These are phyloP conservation scores for Colletotrichum karsti DNA, from an alignment of 2,329 filamentous ascomycete genomes.

Conservation along the genomic window DNA sequence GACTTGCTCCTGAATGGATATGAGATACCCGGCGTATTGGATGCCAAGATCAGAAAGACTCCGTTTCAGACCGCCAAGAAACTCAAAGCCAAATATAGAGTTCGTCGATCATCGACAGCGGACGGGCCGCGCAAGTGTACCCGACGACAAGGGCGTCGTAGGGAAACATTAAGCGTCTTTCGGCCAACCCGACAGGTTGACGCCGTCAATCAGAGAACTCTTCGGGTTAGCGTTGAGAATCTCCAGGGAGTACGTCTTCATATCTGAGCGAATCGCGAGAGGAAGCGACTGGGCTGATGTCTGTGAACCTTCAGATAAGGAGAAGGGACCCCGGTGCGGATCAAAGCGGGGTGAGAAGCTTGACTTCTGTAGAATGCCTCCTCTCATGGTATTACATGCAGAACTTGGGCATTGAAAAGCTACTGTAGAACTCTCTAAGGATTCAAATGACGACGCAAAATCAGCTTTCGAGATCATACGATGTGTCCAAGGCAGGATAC, in stretches of 20 bases:
- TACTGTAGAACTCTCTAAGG: no score
- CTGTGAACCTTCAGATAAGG: constrained; percentile 17
- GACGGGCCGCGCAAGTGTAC: background rate
- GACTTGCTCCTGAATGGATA: background rate
- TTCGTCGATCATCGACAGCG: background rate
- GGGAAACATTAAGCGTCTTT: background rate
- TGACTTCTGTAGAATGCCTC: no score
- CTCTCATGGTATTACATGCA: no score
- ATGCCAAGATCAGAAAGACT: constrained; percentile 11
- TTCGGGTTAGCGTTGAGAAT: background rate
- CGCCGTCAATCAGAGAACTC: background rate
- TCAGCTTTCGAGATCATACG: no score
- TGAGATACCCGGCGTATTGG: background rate
- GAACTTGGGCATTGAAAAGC: no score
- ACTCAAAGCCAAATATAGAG: background rate
- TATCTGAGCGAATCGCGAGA: background rate
- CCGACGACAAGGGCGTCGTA: background rate
- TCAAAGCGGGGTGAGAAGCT: background rate
- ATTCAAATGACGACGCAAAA: no score
- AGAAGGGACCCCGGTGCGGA: constrained; percentile 34
- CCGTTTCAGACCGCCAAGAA: constrained; percentile 17
- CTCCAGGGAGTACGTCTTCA: background rate
- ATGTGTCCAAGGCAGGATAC: no score
- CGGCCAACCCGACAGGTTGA: background rate
- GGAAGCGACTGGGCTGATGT: background rate